Evolutionary conservation across 129 eudicot species (phyloP).

Genomic region (Escallonia herrerae): DNA sequence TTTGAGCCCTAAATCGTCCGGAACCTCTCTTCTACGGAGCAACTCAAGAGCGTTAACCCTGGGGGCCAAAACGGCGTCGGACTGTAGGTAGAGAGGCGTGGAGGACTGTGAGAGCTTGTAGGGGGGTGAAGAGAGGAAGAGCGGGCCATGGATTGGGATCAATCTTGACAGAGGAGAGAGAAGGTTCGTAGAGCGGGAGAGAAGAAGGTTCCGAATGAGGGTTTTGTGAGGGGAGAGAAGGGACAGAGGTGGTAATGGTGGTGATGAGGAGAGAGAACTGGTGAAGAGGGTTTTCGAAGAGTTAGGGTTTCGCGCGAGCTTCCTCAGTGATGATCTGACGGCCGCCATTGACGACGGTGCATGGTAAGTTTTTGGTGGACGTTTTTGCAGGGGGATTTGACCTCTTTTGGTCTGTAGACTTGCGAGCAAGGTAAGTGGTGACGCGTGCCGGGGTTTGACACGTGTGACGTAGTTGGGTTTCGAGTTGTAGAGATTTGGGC

Average conservation of each 20-base stretch:
- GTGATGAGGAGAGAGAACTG: slow-evolving; percentile 15
- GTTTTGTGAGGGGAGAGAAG: neutral
- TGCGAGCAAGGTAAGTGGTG: slow-evolving; percentile 8
- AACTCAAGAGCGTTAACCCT: slow-evolving; percentile 31
- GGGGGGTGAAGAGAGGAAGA: slow-evolving; percentile 64
- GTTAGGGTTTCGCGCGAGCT: slow-evolving; percentile 33
- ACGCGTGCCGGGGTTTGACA: slow-evolving; percentile 14
- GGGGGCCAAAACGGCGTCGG: slow-evolving; percentile 41
- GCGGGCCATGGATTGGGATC: slow-evolving; percentile 43
- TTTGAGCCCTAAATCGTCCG: slow-evolving; percentile 28
- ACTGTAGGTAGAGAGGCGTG: slow-evolving; percentile 56
- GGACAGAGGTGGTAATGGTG: slow-evolving; percentile 22
- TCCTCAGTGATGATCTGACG: slow-evolving; percentile 56
- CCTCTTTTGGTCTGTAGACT: slow-evolving; percentile 15
- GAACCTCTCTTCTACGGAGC: slow-evolving; percentile 25
- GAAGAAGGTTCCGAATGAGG: neutral
- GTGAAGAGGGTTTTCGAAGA: slow-evolving; percentile 19
- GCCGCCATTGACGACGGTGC: slow-evolving; percentile 55
- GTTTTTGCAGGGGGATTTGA: neutral
- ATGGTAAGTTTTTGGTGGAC: neutral
- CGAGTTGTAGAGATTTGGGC: no score
- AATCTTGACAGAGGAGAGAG: slow-evolving; percentile 30
- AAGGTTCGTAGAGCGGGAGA: slow-evolving; percentile 23
- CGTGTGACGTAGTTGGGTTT: slow-evolving; percentile 8
- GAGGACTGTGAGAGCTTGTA: slow-evolving; percentile 66